Conservation (phyloP, 2,329 filamentous ascomycete species). For the Cladosporium sp. region DNA sequence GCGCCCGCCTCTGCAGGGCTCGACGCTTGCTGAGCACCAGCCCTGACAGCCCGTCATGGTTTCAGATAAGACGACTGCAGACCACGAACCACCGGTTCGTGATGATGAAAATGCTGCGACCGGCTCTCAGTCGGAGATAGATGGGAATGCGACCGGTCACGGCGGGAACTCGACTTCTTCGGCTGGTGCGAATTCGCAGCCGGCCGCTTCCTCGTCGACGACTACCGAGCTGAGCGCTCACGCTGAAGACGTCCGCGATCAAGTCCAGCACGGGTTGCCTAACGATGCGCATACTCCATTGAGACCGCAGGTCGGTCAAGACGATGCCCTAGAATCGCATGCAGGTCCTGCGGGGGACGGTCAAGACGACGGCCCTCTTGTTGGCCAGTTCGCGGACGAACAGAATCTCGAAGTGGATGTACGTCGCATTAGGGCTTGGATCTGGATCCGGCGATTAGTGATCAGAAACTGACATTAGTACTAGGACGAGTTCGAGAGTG, state of each 20-base stretch:
- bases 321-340: no score
- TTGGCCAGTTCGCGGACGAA: slow-evolving; percentile 26
- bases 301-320: not conserved
- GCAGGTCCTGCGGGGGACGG: not conserved
- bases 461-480: no score
- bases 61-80: not conserved
- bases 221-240: not conserved
- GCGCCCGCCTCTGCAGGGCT: slow-evolving; percentile 3
- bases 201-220: not conserved
- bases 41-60: not conserved
- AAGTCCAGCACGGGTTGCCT: not conserved
- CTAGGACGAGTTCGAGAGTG: slow-evolving; percentile 24
- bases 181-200: no score
- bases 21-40: not conserved
- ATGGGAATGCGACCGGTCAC: not conserved
- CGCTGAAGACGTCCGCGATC: not conserved
- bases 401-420: slow-evolving; percentile 33
- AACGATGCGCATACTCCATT: not conserved
- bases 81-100: not conserved
- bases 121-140: no score
- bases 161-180: not conserved
- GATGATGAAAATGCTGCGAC: not conserved
- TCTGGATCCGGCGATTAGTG: no score
- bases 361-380: not conserved
- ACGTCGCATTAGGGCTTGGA: slow-evolving; percentile 13